Conservation (phyloP, 345 rosid species). For the Pistacia vera region DNA sequence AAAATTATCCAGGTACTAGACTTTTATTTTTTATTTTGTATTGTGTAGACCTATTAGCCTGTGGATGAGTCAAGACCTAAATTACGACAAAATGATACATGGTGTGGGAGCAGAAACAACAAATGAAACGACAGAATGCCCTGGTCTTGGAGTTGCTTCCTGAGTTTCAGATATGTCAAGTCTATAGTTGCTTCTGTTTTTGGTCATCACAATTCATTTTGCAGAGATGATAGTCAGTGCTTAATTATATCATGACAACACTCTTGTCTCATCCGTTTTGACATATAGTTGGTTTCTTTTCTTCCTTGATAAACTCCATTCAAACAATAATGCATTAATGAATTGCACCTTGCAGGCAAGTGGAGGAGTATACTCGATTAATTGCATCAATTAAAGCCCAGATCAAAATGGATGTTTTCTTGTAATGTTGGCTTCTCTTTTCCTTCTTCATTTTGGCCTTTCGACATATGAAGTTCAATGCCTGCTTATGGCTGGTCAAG, state of each 20-base stretch:
- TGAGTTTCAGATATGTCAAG: no score
- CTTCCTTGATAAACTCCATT: not conserved
- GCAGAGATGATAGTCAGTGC: not conserved
- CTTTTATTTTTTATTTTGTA: slow-evolving; percentile 8
- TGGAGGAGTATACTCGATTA: slow-evolving; percentile 58
- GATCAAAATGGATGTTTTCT: slow-evolving; percentile 58
- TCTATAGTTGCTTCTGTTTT: not conserved
- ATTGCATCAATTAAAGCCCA: slow-evolving; percentile 79
- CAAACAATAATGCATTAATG: not conserved
- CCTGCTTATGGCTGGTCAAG: not conserved
- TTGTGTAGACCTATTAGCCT: not conserved
- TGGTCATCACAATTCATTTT: not conserved
- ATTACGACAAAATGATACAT: not conserved
- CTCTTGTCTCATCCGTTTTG: not conserved
- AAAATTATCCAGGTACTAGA: slow-evolving; percentile 54
- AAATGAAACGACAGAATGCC: not conserved
- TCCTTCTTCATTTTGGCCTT: not conserved
- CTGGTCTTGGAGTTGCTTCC: not conserved
- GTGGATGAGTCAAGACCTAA: not conserved
- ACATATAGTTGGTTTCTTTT: not conserved
- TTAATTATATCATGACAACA: not conserved
- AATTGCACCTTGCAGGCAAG: slow-evolving; percentile 50
- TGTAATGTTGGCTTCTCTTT: not conserved
- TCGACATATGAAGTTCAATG: not conserved
- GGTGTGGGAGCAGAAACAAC: not conserved